Conservation (phyloP, 1,139 yeast genomes). For the Debaryomyces coudertii region DNA sequence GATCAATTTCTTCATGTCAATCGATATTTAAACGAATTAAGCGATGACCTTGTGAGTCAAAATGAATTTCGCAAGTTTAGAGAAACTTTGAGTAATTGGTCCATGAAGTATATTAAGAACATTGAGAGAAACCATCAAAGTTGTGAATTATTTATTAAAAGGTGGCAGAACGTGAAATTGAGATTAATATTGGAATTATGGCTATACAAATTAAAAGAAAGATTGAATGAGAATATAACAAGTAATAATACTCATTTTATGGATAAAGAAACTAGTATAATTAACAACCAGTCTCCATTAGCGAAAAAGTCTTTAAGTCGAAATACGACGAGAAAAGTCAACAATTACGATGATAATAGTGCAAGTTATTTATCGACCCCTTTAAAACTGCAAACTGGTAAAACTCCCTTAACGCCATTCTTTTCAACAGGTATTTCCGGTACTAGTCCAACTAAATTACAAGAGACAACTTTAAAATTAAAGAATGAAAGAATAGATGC, state of each 20-base stretch:
- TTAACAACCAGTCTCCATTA: constrained; percentile 40
- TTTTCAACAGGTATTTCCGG: constrained; percentile 19
- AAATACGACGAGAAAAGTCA: constrained; percentile 4
- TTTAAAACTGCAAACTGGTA: constrained; percentile 29
- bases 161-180: constrained; percentile 35
- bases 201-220: constrained; percentile 28
- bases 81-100: constrained; percentile 40
- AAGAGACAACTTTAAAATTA: constrained; percentile 43
- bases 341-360: constrained; percentile 11
- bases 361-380: constrained; percentile 39
- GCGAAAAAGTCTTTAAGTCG: constrained; percentile 26
- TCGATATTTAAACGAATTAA: constrained; percentile 29
- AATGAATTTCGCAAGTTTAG: constrained; percentile 30
- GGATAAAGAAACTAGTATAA: constrained; percentile 26
- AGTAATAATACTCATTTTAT: constrained; percentile 15
- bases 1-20: constrained; percentile 30
- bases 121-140: constrained; percentile 40
- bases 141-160: constrained; percentile 36
- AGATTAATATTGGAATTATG: constrained; percentile 43
- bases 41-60: constrained; percentile 34
- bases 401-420: constrained; percentile 27
- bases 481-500: constrained; percentile 40
- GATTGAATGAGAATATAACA: background rate
- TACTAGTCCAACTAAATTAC: constrained; percentile 43
- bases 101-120: constrained; percentile 39